A percentile compares a stretch with the other conserved stretches of the same genome.
Evolutionary conservation across 179 eudicot genomes (phyloP).

Genomic region (Beta macrorhiza): DNA sequence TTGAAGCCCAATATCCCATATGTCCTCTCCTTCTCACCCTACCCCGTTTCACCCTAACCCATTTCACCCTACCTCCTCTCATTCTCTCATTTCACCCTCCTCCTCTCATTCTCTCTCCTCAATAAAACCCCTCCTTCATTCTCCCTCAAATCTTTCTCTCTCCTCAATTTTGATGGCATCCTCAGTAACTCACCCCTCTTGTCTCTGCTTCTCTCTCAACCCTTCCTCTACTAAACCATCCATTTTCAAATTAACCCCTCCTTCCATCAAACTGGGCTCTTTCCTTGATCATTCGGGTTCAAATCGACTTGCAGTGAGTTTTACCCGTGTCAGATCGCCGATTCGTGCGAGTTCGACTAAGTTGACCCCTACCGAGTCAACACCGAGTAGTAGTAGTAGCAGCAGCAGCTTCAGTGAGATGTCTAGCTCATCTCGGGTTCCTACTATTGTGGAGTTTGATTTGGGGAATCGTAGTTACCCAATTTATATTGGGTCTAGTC

Average conservation of each 20-base stretch:
- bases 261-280: conserved; percentile 21
- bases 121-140: conserved; percentile 27
- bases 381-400: no score
- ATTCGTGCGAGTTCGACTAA: conserved; percentile 34
- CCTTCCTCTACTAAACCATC: conserved; percentile 23
- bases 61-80: no score
- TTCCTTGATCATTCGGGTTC: neutral
- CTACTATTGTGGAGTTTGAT: no score
- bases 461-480: conserved; percentile 71
- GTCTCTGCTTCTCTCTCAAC: conserved; percentile 27
- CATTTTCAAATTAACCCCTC: neutral
- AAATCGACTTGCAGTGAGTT: neutral
- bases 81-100: no score
- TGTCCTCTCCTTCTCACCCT: no score
- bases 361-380: conserved; percentile 25
- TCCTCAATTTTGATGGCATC: no score
- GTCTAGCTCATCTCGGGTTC: no score
- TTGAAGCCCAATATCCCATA: no score
- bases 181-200: no score
- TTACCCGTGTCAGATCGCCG: conserved; percentile 22
- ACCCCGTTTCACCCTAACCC: no score
- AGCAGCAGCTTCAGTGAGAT: no score
- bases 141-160: neutral
- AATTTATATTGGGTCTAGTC: conserved; percentile 84
- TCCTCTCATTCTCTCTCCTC: neutral